These are phyloP conservation scores for Neonectria hederae DNA, from an alignment of 2,329 filamentous ascomycete species.

Conservation along the genomic window DNA sequence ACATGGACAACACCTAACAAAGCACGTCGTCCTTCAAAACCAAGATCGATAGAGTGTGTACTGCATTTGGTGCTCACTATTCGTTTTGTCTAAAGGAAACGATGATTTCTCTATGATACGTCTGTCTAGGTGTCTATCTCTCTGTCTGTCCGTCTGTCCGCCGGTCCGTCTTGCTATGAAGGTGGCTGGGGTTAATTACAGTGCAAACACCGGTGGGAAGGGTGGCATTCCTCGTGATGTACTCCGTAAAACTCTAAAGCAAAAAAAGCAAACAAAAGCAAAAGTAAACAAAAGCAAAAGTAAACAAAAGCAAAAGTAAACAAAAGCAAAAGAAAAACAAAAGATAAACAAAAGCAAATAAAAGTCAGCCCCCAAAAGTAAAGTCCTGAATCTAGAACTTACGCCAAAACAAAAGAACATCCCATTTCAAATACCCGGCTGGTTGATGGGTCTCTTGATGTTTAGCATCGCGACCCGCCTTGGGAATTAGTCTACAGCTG, in stretches of 20 bases:
- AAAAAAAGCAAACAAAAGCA: neutral
- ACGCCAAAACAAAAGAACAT: neutral
- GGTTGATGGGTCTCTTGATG: neutral
- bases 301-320: neutral
- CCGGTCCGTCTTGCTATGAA: neutral
- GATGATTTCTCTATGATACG: neutral
- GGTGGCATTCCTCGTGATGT: neutral
- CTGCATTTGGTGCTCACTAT: no score
- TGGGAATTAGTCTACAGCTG: no score
- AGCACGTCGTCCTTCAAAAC: neutral
- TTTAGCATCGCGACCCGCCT: neutral
- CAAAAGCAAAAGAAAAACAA: neutral
- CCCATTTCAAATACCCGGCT: neutral
- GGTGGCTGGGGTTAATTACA: neutral
- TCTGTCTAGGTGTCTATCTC: no score
- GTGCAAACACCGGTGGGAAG: neutral
- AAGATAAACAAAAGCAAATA: neutral
- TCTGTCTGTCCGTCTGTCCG: neutral
- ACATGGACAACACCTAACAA: neutral
- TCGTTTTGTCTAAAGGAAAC: neutral
- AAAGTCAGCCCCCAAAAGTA: neutral
- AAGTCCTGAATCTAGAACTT: neutral
- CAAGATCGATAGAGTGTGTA: no score
- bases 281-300: neutral
- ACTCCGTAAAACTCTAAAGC: neutral